Base-by-base conservation (phyloP, 2,329 filamentous ascomycete genomes). In the Thielaviopsis euricoi region DNA sequence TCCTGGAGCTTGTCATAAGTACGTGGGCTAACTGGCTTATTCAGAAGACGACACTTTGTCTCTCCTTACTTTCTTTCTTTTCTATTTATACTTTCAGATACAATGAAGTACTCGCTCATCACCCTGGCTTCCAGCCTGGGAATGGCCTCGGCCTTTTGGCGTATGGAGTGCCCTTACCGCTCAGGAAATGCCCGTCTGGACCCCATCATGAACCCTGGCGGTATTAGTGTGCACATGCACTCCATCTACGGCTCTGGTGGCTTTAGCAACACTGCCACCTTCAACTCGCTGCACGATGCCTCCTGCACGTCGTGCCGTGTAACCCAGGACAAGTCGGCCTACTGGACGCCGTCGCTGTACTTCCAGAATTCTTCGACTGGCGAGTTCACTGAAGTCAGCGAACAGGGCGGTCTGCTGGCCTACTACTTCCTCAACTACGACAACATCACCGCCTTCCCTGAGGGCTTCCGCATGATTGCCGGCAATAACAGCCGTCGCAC, bases 291-390 rank as follows among this genome's bases (percentile, higher is more conserved):
- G 15, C 65, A 76, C 4, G 69, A 65, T 17, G 82, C 78, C 52
- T 72, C 81, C 62, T 95, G 89, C 72, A 93, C 88, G 1, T 90
- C 87, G 12, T 95, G 89, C 68, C 80, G 78, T 58, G 85, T 94
- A 49, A 81, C 75, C 43, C 76, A 91, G 71, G 89, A 95, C 71
- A 85, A 83, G 71, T 95, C 88, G n/a, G 83, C 82, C 33, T 95
- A 95, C 73, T 95, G 89, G 87, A 81, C 82, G 56, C 89, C 89
- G 0, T 72, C 79, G 1, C 67, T 95, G 62, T 90, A 91, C 73
- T 95, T 95, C 69, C 70, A 83, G 66, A 79, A 89, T 65, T 67
- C 67, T 5, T 66, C 71, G 13, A 85, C 86, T 63, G 80, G 85
- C 59, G 74, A 81, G 58, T 81, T 81, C 55, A 79, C 86, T 64